Evolutionary conservation across 2,329 filamentous ascomycete genomes (phyloP).

Genomic region (Venturia asperata): DNA sequence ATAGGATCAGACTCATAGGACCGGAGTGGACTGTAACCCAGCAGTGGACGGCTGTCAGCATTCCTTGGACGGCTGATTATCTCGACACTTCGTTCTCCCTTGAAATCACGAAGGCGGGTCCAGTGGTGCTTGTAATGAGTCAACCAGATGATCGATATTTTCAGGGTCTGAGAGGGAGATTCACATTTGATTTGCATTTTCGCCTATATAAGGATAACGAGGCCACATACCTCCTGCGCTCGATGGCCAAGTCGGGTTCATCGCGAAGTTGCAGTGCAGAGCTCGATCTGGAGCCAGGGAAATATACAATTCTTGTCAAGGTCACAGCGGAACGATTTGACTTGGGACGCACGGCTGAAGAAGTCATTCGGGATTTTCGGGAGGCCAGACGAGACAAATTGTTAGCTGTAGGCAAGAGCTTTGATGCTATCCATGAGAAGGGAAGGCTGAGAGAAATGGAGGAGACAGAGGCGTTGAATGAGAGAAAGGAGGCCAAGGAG

Average conservation of each 20-base stretch:
- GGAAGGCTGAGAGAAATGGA: slow-evolving; percentile 19
- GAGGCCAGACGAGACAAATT: slow-evolving; percentile 18
- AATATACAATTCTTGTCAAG: slow-evolving; percentile 20
- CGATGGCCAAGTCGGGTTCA: slow-evolving; percentile 17
- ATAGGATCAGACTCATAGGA: slow-evolving; percentile 47
- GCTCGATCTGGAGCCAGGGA: slow-evolving; percentile 19
- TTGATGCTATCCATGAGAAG: slow-evolving; percentile 20
- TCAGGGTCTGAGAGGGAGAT: slow-evolving; percentile 44
- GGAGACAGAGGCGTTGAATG: slow-evolving; percentile 15
- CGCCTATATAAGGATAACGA: slow-evolving; percentile 22
- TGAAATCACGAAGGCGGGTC: slow-evolving; percentile 38
- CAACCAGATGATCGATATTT: slow-evolving; percentile 49
- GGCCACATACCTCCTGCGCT: slow-evolving; percentile 18
- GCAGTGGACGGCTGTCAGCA: slow-evolving; percentile 46
- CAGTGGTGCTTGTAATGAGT: slow-evolving; percentile 45
- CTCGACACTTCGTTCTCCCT: slow-evolving; percentile 47
- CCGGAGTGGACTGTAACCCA: slow-evolving; percentile 48
- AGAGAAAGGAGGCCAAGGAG: slow-evolving; percentile 10
- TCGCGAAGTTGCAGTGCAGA: slow-evolving; percentile 19
- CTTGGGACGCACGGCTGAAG: slow-evolving; percentile 4
- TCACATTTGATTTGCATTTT: slow-evolving; percentile 50
- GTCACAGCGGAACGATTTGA: slow-evolving; percentile 18
- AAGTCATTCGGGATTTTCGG: slow-evolving; percentile 19
- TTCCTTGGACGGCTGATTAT: slow-evolving; percentile 48
- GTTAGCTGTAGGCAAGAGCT: slow-evolving; percentile 19